phyloP scores from a whole-genome alignment of 768 basidiomycete species.

The Xerocomus spinulosus region DNA sequence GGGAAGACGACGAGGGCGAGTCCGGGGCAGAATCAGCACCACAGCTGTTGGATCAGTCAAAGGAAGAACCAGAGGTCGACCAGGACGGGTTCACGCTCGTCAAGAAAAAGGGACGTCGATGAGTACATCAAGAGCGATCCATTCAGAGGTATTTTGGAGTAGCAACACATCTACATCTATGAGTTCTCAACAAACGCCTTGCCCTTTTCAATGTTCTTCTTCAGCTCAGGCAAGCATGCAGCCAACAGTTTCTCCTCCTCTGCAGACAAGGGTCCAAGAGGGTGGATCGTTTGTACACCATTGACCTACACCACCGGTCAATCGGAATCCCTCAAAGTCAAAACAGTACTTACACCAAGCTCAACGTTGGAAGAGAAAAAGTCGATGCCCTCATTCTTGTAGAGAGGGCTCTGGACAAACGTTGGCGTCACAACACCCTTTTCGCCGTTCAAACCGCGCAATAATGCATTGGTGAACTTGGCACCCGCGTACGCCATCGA shows the following conservation, averaged over 20 bases:
- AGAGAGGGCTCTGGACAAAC: constrained; percentile 87
- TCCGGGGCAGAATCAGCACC: constrained; percentile 52
- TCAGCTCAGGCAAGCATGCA: constrained; percentile 85
- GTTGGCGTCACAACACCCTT: constrained; percentile 72
- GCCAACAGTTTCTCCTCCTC: constrained; percentile 84
- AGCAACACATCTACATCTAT: constrained; percentile 22
- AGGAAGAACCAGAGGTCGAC: constrained; percentile 70
- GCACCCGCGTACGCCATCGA: constrained; percentile 78
- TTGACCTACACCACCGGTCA: constrained; percentile 44
- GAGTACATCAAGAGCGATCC: constrained; percentile 6
- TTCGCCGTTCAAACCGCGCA: constrained; percentile 63
- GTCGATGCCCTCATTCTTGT: constrained; percentile 77
- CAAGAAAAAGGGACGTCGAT: constrained; percentile 48
- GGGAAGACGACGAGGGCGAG: constrained; percentile 32
- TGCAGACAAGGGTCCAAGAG: constrained; percentile 70
- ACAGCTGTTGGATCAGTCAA: constrained; percentile 44
- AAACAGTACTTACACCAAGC: constrained; percentile 65
- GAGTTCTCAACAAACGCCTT: constrained; percentile 59
- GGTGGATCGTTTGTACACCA: constrained; percentile 92
- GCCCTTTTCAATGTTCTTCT: constrained; percentile 99
- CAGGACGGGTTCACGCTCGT: constrained; percentile 92
- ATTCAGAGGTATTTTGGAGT: constrained; percentile 23
- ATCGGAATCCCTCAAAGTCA: background rate
- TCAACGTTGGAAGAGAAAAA: constrained; percentile 95
- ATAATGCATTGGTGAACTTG: constrained; percentile 57